Percentiles rank a stretch among this genome's conserved stretches.
Evolutionary conservation across 805 yeast species (phyloP).

Genomic region (Lachancea quebecensis): DNA sequence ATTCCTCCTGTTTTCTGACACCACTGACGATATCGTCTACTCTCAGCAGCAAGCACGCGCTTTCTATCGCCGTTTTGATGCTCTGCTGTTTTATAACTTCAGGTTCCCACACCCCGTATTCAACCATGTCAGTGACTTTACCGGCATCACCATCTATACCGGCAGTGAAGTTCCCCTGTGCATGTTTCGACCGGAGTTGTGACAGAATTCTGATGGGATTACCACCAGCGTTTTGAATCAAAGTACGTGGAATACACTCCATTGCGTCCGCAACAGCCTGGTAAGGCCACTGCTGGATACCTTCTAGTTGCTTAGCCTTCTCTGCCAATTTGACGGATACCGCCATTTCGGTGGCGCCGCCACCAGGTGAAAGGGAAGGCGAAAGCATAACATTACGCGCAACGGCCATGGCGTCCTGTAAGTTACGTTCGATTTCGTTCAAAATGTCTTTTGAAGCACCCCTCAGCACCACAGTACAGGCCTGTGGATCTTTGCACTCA

Average conservation of each 20-base stretch:
- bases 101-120: conserved; percentile 98
- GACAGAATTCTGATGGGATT: conserved; percentile 86
- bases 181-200: conserved; percentile 92
- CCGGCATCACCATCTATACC: conserved; percentile 97
- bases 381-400: conserved; percentile 91
- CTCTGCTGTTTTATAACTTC: conserved; percentile 96
- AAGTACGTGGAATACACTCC: conserved; percentile 96
- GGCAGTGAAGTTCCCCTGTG: conserved; percentile 74
- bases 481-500: conserved; percentile 77
- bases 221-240: conserved; percentile 96
- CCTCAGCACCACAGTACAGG: conserved; percentile 86
- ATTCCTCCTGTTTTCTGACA: conserved; percentile 52
- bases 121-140: conserved; percentile 89
- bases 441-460: conserved; percentile 97
- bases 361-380: conserved; percentile 95
- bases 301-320: conserved; percentile 86
- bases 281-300: conserved; percentile 97
- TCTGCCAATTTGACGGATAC: conserved; percentile 82
- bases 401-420: conserved; percentile 98
- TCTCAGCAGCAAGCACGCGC: conserved; percentile 88
- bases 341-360: conserved; percentile 99
- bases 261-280: conserved; percentile 98
- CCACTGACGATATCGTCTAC: conserved; percentile 98
- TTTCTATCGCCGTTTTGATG: conserved; percentile 95
- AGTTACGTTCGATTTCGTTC: conserved; percentile 92